Percentiles rank a stretch among this genome's conserved stretches.
Conservation (phyloP, 345 rosid genomes). For the Ricinus communis region DNA sequence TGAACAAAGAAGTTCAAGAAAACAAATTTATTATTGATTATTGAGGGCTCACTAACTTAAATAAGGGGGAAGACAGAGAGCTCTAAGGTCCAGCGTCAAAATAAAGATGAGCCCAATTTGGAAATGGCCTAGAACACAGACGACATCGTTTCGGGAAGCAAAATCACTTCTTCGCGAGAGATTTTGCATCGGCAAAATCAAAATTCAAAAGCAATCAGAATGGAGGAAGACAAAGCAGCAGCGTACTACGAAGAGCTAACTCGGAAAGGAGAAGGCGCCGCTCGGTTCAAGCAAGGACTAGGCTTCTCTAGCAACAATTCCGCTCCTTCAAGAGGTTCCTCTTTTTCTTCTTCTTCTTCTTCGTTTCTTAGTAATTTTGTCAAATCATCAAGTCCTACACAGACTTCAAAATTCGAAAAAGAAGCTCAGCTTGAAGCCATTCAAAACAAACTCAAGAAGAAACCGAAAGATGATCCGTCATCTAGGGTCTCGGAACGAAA, state of each 20-base stretch:
- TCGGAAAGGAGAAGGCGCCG: constrained; percentile 91
- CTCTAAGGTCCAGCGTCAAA: no score
- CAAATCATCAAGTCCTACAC: constrained; percentile 62
- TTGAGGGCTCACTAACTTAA: no score
- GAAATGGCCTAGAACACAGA: background rate
- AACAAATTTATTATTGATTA: no score
- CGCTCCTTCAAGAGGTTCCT: constrained; percentile 51
- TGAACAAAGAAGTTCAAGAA: no score
- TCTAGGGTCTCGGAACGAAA: constrained; percentile 20
- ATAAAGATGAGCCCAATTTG: no score
- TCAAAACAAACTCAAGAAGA: constrained; percentile 71
- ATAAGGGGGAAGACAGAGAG: no score
- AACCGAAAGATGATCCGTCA: constrained; percentile 5
- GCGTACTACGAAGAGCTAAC: constrained; percentile 58
- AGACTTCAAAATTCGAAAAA: constrained; percentile 45
- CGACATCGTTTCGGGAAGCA: background rate
- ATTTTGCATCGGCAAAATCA: background rate
- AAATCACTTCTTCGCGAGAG: no score
- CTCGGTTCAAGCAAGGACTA: constrained; percentile 93
- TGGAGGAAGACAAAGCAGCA: constrained; percentile 28
- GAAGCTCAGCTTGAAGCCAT: constrained; percentile 65
- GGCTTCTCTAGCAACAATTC: constrained; percentile 54
- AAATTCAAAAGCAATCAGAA: background rate
- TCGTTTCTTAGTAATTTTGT: constrained; percentile 73
- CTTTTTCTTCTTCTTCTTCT: constrained; percentile 50